A percentile compares a stretch with the other conserved stretches of the same genome.
Evolutionary conservation across 495 filamentous ascomycete genomes (phyloP).

Genomic region (Podospora didyma): DNA sequence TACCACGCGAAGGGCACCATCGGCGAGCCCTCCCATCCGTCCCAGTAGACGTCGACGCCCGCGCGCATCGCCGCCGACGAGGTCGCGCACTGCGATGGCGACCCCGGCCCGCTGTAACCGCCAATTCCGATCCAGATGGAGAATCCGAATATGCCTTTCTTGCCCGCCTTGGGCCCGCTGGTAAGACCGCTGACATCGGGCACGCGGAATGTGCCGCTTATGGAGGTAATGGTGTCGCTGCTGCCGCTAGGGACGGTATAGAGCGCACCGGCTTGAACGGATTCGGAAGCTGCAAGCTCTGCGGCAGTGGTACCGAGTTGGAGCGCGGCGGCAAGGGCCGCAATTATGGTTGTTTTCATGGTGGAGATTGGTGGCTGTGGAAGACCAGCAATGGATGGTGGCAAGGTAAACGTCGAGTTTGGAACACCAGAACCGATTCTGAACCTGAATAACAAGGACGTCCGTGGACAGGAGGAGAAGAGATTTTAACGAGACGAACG

Average conservation of each 20-base stretch:
- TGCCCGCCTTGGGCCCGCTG: constrained; percentile 14
- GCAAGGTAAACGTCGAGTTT: too few species aligned
- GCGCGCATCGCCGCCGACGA: constrained; percentile 13
- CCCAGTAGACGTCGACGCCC: constrained; percentile 24
- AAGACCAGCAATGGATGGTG: too few species aligned
- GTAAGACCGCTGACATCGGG: constrained; percentile 14
- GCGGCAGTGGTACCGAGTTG: too few species aligned
- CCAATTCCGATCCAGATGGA: constrained; percentile 25
- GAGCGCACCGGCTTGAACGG: constrained; percentile 3
- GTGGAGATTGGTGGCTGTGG: too few species aligned
- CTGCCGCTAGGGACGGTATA: not conserved
- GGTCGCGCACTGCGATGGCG: not conserved
- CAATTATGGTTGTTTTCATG: too few species aligned
- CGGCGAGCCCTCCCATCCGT: constrained; percentile 8
- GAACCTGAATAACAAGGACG: too few species aligned
- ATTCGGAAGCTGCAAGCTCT: not conserved
- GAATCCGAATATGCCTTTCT: constrained; percentile 15
- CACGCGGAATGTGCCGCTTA: constrained; percentile 13
- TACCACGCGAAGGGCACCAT: constrained; percentile 21
- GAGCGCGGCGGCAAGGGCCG: too few species aligned
- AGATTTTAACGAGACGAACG: too few species aligned
- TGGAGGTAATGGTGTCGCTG: constrained; percentile 6
- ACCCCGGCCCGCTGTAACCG: not conserved
- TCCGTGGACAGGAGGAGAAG: too few species aligned
- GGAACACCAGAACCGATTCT: too few species aligned